Evolutionary conservation across 2,329 filamentous ascomycete species (phyloP).

Genomic region (Cladobotryum protrusum): DNA sequence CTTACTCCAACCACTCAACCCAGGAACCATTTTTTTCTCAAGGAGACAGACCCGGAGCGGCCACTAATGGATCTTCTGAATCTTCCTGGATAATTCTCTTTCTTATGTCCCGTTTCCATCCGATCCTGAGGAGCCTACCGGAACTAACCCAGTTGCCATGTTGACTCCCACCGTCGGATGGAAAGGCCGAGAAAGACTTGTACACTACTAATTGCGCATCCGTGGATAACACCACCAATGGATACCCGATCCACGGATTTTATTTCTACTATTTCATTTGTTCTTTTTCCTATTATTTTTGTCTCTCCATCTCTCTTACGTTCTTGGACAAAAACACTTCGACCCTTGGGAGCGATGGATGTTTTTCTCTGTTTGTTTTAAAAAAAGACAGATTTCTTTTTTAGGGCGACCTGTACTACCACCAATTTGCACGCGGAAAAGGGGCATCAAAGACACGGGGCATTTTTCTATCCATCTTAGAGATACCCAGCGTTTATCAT

Average conservation of each 20-base stretch:
- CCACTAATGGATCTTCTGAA: conserved; percentile 9
- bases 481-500: conserved; percentile 30
- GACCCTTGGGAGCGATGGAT: conserved; percentile 9
- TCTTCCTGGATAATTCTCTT: conserved; percentile 5
- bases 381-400: conserved; percentile 13
- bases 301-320: not conserved
- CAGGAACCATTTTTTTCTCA: conserved; percentile 7
- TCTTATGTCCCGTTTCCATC: conserved; percentile 4
- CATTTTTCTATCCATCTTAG: conserved; percentile 27
- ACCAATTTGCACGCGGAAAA: conserved; percentile 12
- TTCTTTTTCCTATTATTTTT: conserved; percentile 8
- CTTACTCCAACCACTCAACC: not conserved
- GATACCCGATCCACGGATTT: conserved; percentile 11
- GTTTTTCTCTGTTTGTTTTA: conserved; percentile 7
- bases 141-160: conserved; percentile 7
- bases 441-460: conserved; percentile 18
- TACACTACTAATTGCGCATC: conserved; percentile 11
- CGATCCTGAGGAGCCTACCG: conserved; percentile 10
- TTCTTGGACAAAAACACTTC: not conserved
- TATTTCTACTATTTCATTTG: not conserved
- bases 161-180: conserved; percentile 7
- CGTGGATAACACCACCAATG: conserved; percentile 10
- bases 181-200: conserved; percentile 11
- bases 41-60: conserved; percentile 7
- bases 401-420: conserved; percentile 17